Conservation (phyloP, 2,329 filamentous ascomycete species). For the Erysiphe neolycopersici region DNA sequence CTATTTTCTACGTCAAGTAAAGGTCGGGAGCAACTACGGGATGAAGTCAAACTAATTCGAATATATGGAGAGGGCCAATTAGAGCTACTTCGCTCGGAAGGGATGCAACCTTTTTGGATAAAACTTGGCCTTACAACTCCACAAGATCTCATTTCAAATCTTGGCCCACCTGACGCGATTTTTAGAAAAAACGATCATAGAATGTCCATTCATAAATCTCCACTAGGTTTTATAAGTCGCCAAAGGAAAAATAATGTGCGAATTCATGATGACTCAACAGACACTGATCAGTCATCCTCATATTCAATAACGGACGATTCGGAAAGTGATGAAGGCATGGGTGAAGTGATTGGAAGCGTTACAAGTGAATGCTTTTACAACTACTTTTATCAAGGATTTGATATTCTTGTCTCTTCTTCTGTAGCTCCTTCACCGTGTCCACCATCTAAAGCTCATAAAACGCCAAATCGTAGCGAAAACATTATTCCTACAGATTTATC, state of each 20-base stretch:
- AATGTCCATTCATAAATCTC: constrained; percentile 56
- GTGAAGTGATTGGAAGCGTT: constrained; percentile 24
- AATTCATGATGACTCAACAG: constrained; percentile 28
- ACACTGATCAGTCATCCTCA: constrained; percentile 50
- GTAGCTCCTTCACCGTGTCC: constrained; percentile 35
- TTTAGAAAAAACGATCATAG: constrained; percentile 77
- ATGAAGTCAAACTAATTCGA: constrained; percentile 61
- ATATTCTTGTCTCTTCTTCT: constrained; percentile 67
- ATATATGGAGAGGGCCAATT: constrained; percentile 56
- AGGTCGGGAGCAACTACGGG: constrained; percentile 53
- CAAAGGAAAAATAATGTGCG: constrained; percentile 15
- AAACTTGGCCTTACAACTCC: constrained; percentile 64
- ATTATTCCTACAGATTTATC: constrained; percentile 11
- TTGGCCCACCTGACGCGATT: constrained; percentile 81
- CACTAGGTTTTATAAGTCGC: constrained; percentile 20
- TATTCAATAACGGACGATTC: constrained; percentile 45
- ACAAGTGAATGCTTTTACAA: constrained; percentile 78
- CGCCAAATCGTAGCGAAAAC: constrained; percentile 9
- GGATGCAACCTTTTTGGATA: constrained; percentile 40
- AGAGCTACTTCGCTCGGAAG: constrained; percentile 49
- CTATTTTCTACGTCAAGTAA: constrained; percentile 41
- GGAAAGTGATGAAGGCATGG: constrained; percentile 34
- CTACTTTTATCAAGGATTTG: constrained; percentile 89
- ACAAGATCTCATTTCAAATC: constrained; percentile 70
- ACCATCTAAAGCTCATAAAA: constrained; percentile 17